Evolutionary conservation across 352 stramenopile genomes (phyloP).

Genomic region (Blastocystis sp.): DNA sequence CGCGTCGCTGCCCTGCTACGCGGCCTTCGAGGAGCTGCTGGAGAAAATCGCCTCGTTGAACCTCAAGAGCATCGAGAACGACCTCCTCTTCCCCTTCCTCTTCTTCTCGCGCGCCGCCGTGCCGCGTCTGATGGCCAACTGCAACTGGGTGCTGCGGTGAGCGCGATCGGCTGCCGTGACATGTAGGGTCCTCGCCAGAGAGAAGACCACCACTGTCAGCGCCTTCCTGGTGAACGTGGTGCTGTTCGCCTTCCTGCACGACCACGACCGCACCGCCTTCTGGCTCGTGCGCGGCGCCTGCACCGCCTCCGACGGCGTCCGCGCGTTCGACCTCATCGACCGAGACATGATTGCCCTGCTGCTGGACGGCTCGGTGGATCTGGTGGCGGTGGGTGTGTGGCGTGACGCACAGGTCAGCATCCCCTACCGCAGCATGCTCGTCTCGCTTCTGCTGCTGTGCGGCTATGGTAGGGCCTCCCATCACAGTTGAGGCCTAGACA

Average conservation of each 20-base stretch:
- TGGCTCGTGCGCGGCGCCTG: background rate
- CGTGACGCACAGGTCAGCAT: background rate
- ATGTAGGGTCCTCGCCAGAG: background rate
- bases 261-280: background rate
- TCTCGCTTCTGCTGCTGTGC: background rate
- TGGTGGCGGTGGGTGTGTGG: background rate
- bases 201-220: background rate
- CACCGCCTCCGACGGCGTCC: background rate
- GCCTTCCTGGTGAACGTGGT: constrained; percentile 5
- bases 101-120: background rate
- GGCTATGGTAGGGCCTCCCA: background rate
- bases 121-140: background rate
- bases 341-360: background rate
- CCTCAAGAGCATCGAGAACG: background rate
- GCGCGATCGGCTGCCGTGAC: background rate
- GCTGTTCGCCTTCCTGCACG: constrained; percentile 22
- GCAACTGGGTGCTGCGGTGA: background rate
- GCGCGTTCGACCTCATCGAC: background rate
- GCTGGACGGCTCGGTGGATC: background rate
- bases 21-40: background rate
- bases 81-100: constrained; percentile 1
- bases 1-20: background rate
- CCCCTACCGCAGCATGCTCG: background rate
- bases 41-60: background rate
- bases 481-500: background rate